A percentile compares a stretch with the other conserved stretches of the same genome.
Evolutionary conservation across 176 grass and related monocot genomes (phyloP).

Genomic region (Triticum urartu): DNA sequence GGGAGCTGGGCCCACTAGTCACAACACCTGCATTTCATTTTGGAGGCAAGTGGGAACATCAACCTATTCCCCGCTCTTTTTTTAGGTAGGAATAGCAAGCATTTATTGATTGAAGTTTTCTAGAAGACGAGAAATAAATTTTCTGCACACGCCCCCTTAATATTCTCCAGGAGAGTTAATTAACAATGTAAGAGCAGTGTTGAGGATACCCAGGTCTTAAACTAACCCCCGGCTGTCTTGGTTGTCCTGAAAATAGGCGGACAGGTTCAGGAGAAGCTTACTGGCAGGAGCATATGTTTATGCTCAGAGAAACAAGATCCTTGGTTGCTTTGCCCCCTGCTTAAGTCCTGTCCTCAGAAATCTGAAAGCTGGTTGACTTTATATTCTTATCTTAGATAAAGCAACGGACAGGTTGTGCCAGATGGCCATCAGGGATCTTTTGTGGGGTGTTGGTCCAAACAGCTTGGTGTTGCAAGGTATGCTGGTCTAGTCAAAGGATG

Average conservation of each 20-base stretch:
- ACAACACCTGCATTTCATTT: constrained; percentile 3
- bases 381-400: constrained; percentile 29
- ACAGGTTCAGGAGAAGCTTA: constrained; percentile 63
- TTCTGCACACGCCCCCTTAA: neutral
- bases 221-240: constrained; percentile 30
- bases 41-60: neutral
- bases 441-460: constrained; percentile 8
- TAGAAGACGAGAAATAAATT: neutral
- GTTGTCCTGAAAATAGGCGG: constrained; percentile 54
- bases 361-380: constrained; percentile 54
- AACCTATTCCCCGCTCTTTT: neutral
- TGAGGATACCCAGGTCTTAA: constrained; percentile 50
- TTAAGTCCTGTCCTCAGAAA: constrained; percentile 43
- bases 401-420: constrained; percentile 20
- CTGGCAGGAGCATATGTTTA: constrained; percentile 43
- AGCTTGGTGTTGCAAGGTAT: neutral
- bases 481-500: neutral
- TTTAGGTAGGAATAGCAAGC: neutral
- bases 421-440: constrained; percentile 31
- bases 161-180: neutral
- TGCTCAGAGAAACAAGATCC: constrained; percentile 41
- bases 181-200: constrained; percentile 16
- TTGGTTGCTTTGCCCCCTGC: constrained; percentile 47
- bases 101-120: constrained; percentile 4
- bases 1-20: constrained; percentile 6